Base-by-base conservation (phyloP, 2,329 filamentous ascomycete species). In the Colletotrichum spinosum region DNA sequence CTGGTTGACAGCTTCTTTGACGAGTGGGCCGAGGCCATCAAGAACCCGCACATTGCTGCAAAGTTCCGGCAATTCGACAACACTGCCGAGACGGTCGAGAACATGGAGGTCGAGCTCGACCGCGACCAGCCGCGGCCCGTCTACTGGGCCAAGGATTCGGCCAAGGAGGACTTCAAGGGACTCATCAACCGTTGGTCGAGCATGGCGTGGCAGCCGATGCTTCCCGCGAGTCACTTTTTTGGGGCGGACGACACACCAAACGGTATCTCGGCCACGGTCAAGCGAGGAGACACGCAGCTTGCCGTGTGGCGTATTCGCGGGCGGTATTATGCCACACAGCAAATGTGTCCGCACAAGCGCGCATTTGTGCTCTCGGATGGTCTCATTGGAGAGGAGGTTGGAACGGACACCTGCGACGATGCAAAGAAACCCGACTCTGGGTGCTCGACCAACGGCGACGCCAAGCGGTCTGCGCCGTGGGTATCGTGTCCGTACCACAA, bases 261-360 rank as follows among this genome's bases (percentile, higher is more conserved):
- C 35, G 92, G 91, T 38, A 90, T 93, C 62, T 91, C 88, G 9
- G 89, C 92, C 5, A 90, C 90, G 38, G 83, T 97, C 78, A 96
- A 97, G 82, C 87, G 92, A 48, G 92, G 94, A 48, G 93, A 97
- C 76, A 97, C 93, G 0, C 94, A 97, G 77, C 85, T 97, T 2
- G 93, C 94, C 8, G 82, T 97, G 57, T 97, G 94, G 87, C 92
- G 93, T 72, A 86, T 97, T 67, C 87, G 88, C 58, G 93, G 93
- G 17, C 86, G 86, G 58, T 97, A 90, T 83, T 95, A 95, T 77
- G 92, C 92, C 64, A 92, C 91, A 12, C 94, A 97, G 80, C 93
- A 97, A 75, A 97, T 97, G 94, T 97, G 94, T 76, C 94, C 94
- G 9, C 93, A 97, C 80, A 96, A 95, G 79, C 90, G 93, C 10